Evolutionary conservation across 2,329 filamentous ascomycete genomes (phyloP).

Genomic region (Fusarium temperatum): DNA sequence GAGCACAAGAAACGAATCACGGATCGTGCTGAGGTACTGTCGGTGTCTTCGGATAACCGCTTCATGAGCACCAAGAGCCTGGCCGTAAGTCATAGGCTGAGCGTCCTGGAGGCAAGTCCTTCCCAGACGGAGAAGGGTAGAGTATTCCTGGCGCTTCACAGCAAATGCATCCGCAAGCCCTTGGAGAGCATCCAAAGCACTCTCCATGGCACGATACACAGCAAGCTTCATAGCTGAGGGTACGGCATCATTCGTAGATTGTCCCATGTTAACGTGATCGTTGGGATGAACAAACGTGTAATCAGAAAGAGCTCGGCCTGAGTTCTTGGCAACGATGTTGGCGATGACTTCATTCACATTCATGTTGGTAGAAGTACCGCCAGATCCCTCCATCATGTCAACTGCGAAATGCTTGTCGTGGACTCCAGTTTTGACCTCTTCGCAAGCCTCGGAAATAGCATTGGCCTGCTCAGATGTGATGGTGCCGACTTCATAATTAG

Average conservation of each 20-base stretch:
- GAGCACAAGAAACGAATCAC: background rate
- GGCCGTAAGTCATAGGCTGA: background rate
- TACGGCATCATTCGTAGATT: background rate
- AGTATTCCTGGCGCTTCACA: background rate
- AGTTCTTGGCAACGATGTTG: slow-evolving; percentile 1
- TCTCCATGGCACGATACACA: background rate
- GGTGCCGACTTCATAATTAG: background rate
- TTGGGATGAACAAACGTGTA: slow-evolving; percentile 5
- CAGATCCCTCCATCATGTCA: slow-evolving; percentile 7
- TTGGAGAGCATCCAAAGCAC: background rate
- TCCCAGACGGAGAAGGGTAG: background rate
- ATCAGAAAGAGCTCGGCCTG: background rate
- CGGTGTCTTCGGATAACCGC: background rate
- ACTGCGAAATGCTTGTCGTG: background rate
- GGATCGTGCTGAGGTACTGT: background rate
- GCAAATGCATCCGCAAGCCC: background rate
- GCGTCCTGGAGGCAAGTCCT: slow-evolving; percentile 3
- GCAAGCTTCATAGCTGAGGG: slow-evolving; percentile 5
- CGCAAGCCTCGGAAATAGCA: background rate
- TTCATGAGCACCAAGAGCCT: slow-evolving; percentile 1
- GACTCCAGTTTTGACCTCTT: background rate
- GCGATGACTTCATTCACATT: slow-evolving; percentile 10
- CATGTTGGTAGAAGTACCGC: slow-evolving; percentile 6
- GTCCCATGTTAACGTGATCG: slow-evolving; percentile 5
- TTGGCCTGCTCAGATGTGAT: background rate